Percentiles rank a stretch among this genome's conserved stretches.
Conservation (phyloP, 257 asterid genomes). For the Solanum piurae region DNA sequence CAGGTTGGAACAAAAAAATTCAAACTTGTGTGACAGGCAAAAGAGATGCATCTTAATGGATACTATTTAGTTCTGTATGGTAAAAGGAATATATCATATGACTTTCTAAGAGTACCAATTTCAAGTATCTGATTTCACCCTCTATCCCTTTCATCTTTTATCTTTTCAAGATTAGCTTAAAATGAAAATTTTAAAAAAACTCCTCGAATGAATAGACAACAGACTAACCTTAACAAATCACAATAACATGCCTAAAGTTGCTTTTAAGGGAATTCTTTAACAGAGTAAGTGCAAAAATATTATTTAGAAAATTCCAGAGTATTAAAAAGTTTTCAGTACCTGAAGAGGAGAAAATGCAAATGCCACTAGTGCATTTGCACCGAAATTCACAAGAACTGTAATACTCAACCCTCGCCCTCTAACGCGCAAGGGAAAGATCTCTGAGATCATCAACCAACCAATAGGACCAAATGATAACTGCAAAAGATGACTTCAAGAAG, state of each 20-base stretch:
- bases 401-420: conserved; percentile 90
- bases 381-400: conserved; percentile 83
- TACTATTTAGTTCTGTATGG: not conserved
- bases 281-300: not conserved
- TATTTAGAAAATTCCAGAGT: not conserved
- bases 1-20: not conserved
- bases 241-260: not conserved
- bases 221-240: not conserved
- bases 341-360: conserved; percentile 88
- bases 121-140: not conserved
- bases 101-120: not conserved
- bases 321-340: conserved; percentile 24
- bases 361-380: conserved; percentile 80
- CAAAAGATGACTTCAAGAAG: conserved; percentile 8
- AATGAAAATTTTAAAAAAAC: not conserved
- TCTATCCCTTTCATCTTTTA: not conserved
- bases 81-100: not conserved
- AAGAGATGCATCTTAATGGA: not conserved
- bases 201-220: not conserved
- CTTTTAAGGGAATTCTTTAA: not conserved
- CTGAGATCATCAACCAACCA: conserved; percentile 98
- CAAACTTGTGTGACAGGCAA: not conserved
- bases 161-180: not conserved
- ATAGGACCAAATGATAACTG: conserved; percentile 97
- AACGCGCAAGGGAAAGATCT: conserved; percentile 77